A percentile compares a stretch with the other conserved stretches of the same genome.
Evolutionary conservation across 257 asterid genomes (phyloP).

Genomic region (Euphrasia confusa): DNA sequence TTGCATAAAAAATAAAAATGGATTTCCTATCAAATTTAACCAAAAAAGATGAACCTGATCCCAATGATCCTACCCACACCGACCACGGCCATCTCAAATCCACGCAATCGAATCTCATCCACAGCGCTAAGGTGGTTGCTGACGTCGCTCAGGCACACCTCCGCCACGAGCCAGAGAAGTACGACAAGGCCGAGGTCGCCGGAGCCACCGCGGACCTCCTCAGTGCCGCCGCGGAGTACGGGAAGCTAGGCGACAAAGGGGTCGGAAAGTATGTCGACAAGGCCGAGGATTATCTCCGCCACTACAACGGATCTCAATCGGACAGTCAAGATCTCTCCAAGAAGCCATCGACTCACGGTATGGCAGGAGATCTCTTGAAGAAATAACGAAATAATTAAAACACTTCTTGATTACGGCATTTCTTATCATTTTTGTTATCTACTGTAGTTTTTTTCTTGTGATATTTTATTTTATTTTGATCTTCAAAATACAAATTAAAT

Average conservation of each 20-base stretch:
- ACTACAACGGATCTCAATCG: slow-evolving; percentile 32
- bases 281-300: slow-evolving; percentile 53
- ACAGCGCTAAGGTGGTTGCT: slow-evolving; percentile 54
- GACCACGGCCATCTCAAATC: slow-evolving; percentile 20
- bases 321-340: background rate
- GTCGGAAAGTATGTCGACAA: slow-evolving; percentile 41
- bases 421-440: too few species aligned
- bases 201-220: slow-evolving; percentile 56
- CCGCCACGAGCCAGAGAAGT: slow-evolving; percentile 37
- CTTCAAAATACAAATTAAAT: too few species aligned
- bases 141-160: slow-evolving; percentile 41
- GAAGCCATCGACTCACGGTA: background rate
- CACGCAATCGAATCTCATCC: slow-evolving; percentile 39
- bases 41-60: slow-evolving; percentile 16
- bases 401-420: background rate
- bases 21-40: slow-evolving; percentile 30
- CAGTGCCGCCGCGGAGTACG: slow-evolving; percentile 46
- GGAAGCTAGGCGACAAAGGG: slow-evolving; percentile 44
- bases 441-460: too few species aligned
- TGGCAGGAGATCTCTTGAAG: slow-evolving; percentile 40
- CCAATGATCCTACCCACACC: slow-evolving; percentile 14
- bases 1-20: slow-evolving; percentile 16
- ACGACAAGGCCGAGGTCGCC: slow-evolving; percentile 38
- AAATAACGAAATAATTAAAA: slow-evolving; percentile 10
- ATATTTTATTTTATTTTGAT: too few species aligned